Conservation (phyloP, 2,329 filamentous ascomycete species). For the Xylariaceae sp. region DNA sequence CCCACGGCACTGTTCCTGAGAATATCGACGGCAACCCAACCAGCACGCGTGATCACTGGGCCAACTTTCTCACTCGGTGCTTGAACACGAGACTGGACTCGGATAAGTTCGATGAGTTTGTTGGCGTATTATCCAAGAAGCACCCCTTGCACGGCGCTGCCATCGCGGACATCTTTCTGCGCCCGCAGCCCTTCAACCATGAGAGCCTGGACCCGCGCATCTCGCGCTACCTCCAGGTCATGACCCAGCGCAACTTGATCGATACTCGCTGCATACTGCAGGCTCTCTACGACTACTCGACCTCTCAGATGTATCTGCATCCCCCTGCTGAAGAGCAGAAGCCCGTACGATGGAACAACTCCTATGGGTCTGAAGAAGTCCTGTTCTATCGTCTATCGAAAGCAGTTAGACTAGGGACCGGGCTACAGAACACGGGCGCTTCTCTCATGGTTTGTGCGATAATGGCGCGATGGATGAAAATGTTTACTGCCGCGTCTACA, state of each 20-base stretch:
- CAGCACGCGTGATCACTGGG: slow-evolving; percentile 40
- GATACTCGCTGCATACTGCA: slow-evolving; percentile 51
- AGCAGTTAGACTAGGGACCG: slow-evolving; percentile 59
- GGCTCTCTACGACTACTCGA: slow-evolving; percentile 53
- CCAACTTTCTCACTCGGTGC: slow-evolving; percentile 46
- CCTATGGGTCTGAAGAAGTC: slow-evolving; percentile 70
- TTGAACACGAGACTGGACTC: slow-evolving; percentile 47
- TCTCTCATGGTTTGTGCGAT: slow-evolving; percentile 46
- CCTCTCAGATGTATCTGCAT: slow-evolving; percentile 39
- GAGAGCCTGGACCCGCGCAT: slow-evolving; percentile 55
- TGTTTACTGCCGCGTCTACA: slow-evolving; percentile 49
- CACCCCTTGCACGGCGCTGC: slow-evolving; percentile 47
- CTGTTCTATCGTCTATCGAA: slow-evolving; percentile 92
- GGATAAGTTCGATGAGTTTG: slow-evolving; percentile 49
- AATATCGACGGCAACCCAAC: slow-evolving; percentile 12
- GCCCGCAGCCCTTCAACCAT: slow-evolving; percentile 44
- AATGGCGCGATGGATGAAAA: slow-evolving; percentile 54
- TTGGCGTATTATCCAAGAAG: slow-evolving; percentile 44
- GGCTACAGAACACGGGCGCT: slow-evolving; percentile 43
- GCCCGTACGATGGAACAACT: slow-evolving; percentile 47
- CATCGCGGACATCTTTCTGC: slow-evolving; percentile 55
- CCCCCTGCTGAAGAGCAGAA: slow-evolving; percentile 21
- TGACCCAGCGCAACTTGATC: slow-evolving; percentile 47
- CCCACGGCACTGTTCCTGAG: slow-evolving; percentile 7
- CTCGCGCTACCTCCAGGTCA: slow-evolving; percentile 52